Evolutionary conservation across 805 yeast species (phyloP).

Genomic region (Wickerhamiella musiphila): DNA sequence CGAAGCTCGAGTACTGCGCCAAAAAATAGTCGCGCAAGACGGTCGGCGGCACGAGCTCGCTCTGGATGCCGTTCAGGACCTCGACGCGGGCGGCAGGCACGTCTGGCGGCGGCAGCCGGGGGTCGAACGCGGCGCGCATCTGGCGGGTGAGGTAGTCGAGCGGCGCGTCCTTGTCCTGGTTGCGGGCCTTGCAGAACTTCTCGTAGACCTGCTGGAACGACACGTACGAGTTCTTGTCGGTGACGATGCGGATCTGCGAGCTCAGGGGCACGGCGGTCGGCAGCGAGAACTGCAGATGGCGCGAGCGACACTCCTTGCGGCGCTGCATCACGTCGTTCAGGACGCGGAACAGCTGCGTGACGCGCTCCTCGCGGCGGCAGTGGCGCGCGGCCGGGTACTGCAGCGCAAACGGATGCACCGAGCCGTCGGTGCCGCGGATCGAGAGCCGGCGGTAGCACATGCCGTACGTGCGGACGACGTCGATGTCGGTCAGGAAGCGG

Average conservation of each 20-base stretch:
- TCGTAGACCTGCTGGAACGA: conserved; percentile 77
- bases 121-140: conserved; percentile 84
- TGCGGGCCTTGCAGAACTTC: conserved; percentile 56
- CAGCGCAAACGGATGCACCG: conserved; percentile 80
- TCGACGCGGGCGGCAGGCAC: conserved; percentile 76
- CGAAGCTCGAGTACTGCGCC: conserved; percentile 53
- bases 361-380: conserved; percentile 88
- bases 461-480: conserved; percentile 74
- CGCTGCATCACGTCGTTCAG: conserved; percentile 65
- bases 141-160: conserved; percentile 72
- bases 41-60: conserved; percentile 69
- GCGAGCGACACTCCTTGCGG: conserved; percentile 74
- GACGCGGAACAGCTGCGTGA: conserved; percentile 78
- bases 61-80: conserved; percentile 76
- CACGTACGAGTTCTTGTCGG: conserved; percentile 60
- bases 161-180: conserved; percentile 75
- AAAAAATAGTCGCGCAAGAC: conserved; percentile 67
- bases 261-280: conserved; percentile 89
- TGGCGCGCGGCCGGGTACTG: conserved; percentile 97
- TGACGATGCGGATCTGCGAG: conserved; percentile 80
- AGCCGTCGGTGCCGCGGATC: conserved; percentile 88
- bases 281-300: conserved; percentile 67
- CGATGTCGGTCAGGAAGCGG: conserved; percentile 76
- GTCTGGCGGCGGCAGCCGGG: conserved; percentile 32
- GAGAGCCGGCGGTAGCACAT: conserved; percentile 79